Conservation (phyloP, 2,329 filamentous ascomycete species). For the Fusarium transvaalense region DNA sequence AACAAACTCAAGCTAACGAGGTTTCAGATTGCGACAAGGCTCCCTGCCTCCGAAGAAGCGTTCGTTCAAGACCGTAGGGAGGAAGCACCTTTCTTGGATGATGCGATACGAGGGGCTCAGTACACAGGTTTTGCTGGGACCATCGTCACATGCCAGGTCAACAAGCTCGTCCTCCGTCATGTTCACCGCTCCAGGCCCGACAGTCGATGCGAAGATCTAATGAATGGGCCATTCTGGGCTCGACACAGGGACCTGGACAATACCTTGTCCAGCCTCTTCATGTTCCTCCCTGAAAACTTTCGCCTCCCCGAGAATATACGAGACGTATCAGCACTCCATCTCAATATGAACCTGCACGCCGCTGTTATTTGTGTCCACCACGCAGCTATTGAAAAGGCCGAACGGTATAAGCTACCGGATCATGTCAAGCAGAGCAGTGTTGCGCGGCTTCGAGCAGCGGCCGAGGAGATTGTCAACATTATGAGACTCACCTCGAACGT, state of each 20-base stretch:
- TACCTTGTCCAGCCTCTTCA: conserved; percentile 79
- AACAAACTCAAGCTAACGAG: conserved; percentile 11
- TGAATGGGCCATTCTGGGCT: conserved; percentile 84
- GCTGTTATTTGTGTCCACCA: conserved; percentile 91
- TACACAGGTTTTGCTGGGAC: conserved; percentile 81
- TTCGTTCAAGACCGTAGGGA: conserved; percentile 76
- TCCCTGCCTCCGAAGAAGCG: conserved; percentile 84
- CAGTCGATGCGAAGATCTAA: conserved; percentile 80
- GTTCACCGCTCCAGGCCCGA: conserved; percentile 77
- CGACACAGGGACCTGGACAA: conserved; percentile 87
- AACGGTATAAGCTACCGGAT: conserved; percentile 75
- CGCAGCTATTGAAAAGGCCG: conserved; percentile 85
- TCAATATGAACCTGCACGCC: conserved; percentile 90
- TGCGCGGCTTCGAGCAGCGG: conserved; percentile 80
- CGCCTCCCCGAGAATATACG: conserved; percentile 76
- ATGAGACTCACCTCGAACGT: conserved; percentile 82
- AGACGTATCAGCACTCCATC: conserved; percentile 81
- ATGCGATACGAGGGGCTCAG: conserved; percentile 71
- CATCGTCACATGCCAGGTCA: conserved; percentile 80
- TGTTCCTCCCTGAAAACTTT: conserved; percentile 81
- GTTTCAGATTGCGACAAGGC: conserved; percentile 74
- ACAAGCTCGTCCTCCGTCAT: conserved; percentile 85
- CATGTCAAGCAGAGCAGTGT: conserved; percentile 78
- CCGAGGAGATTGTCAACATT: conserved; percentile 85
- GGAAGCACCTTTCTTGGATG: conserved; percentile 71